These are phyloP conservation scores for Globisporangium emineosum DNA, from an alignment of 352 stramenopile species.

Conservation along the genomic window DNA sequence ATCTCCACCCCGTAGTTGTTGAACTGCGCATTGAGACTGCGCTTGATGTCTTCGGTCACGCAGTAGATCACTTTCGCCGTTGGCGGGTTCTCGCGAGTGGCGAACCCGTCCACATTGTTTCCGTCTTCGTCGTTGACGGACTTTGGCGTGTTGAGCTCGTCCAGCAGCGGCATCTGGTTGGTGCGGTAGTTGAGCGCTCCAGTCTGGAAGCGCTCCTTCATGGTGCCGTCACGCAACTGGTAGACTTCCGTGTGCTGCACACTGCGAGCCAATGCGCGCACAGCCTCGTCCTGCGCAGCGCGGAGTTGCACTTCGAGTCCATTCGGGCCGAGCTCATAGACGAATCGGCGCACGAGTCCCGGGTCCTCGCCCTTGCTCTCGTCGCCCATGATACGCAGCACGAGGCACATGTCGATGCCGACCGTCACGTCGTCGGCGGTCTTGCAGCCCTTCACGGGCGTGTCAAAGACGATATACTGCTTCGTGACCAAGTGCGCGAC, in stretches of 20 bases:
- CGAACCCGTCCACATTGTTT: too few relatives aligned
- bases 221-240: conserved; percentile 68
- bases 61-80: too few relatives aligned
- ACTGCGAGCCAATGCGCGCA: conserved; percentile 75
- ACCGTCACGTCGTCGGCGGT: conserved; percentile 88
- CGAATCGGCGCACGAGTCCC: conserved; percentile 80
- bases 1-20: too few relatives aligned
- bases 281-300: conserved; percentile 79
- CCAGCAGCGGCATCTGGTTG: too few relatives aligned
- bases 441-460: conserved; percentile 87
- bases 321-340: conserved; percentile 84
- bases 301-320: conserved; percentile 84
- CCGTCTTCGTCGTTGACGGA: too few relatives aligned
- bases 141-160: too few relatives aligned
- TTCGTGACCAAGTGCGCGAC: conserved; percentile 88
- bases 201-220: conserved; percentile 64
- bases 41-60: too few relatives aligned
- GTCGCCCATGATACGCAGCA: conserved; percentile 89
- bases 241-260: conserved; percentile 89
- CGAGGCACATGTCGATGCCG: conserved; percentile 84
- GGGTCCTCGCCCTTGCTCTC: conserved; percentile 79
- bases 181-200: too few relatives aligned
- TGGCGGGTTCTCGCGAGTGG: too few relatives aligned
- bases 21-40: too few relatives aligned
- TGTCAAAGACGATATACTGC: conserved; percentile 87